A percentile compares a stretch with the other conserved stretches of the same genome.
Evolutionary conservation across 2,329 filamentous ascomycete species (phyloP).

Genomic region (Alternaria gansuensis): DNA sequence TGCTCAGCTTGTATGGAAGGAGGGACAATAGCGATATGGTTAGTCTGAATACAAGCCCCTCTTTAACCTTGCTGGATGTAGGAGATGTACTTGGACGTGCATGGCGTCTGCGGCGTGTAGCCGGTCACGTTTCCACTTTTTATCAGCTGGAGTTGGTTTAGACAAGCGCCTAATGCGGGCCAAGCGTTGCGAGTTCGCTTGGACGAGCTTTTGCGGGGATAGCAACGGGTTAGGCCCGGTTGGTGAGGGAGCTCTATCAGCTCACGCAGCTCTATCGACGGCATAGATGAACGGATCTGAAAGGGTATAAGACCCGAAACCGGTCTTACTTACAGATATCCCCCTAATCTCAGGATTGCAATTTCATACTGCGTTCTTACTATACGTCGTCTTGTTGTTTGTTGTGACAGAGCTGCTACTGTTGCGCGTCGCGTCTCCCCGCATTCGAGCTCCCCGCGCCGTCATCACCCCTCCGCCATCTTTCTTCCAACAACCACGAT

Average conservation of each 20-base stretch:
- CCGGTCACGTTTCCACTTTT: conserved; percentile 13
- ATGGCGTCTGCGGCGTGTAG: conserved; percentile 32
- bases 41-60: neutral
- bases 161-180: conserved; percentile 13
- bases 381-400: neutral
- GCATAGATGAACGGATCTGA: conserved; percentile 13
- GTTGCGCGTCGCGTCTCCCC: conserved; percentile 6
- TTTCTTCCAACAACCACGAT: conserved; percentile 30
- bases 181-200: conserved; percentile 24
- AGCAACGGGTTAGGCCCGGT: conserved; percentile 31
- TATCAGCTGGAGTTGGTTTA: conserved; percentile 17
- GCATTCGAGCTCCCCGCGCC: conserved; percentile 6
- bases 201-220: conserved; percentile 30
- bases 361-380: neutral
- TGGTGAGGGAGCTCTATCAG: conserved; percentile 20
- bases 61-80: neutral
- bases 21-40: neutral
- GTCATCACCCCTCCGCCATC: conserved; percentile 1
- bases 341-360: neutral
- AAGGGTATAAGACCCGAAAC: conserved; percentile 23
- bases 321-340: neutral
- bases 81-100: neutral
- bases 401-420: neutral
- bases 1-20: neutral
- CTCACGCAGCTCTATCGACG: conserved; percentile 16